Conservation (phyloP, 23 red algal species). For the Gracilaria vermiculophylla region DNA sequence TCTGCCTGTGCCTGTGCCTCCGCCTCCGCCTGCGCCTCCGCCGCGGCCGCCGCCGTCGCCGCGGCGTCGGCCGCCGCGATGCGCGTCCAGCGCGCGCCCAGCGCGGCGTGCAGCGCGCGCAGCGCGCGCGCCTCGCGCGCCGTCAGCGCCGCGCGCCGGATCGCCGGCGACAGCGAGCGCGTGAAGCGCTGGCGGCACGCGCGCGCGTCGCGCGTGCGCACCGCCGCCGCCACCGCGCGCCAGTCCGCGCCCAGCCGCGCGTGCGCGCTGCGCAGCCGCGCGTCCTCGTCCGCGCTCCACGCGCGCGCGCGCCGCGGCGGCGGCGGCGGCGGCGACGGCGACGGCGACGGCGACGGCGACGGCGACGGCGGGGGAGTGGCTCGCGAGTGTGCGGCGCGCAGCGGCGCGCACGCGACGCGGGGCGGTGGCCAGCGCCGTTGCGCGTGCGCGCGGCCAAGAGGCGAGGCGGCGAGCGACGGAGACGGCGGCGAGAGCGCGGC, state of each 20-base stretch:
- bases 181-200: not conserved
- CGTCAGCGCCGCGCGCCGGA: not conserved
- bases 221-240: not conserved
- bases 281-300: not conserved
- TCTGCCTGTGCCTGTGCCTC: no score
- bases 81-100: not conserved
- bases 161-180: not conserved
- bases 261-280: not conserved
- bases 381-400: not conserved
- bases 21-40: no score
- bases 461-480: not conserved
- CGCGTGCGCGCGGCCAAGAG: no score
- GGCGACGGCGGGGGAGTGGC: not conserved
- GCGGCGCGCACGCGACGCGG: no score
- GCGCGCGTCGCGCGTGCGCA: not conserved
- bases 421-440: no score
- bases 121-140: not conserved
- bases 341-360: not conserved
- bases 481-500: not conserved
- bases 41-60: no score
- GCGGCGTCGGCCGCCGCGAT: not conserved
- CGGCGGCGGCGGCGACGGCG: not conserved
- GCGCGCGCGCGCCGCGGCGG: not conserved
- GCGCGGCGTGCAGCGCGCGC: not conserved
- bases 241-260: not conserved